Conservation (phyloP, 495 filamentous ascomycete species). For the Podospora comata region DNA sequence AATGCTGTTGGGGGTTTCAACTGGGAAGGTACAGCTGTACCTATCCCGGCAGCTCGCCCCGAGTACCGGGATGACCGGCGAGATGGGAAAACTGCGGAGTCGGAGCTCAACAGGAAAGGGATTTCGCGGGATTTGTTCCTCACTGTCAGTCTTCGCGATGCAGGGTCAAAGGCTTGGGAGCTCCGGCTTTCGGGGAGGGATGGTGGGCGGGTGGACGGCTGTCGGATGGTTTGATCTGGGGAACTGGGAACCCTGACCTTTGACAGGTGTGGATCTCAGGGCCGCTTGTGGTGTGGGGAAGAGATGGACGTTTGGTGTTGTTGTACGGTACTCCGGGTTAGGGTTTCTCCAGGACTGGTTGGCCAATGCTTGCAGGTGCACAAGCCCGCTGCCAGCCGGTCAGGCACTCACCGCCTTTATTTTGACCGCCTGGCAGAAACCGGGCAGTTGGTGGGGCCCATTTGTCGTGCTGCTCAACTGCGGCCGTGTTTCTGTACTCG, state of each 20-base stretch:
- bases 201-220: neutral
- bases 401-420: neutral
- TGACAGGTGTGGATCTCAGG: neutral
- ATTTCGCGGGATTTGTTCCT: neutral
- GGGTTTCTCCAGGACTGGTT: neutral
- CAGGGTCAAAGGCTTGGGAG: slow-evolving; percentile 1
- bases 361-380: neutral
- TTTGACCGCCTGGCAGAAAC: slow-evolving; percentile 23
- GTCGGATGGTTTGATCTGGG: too few relatives aligned
- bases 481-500: neutral
- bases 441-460: neutral
- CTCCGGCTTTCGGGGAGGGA: slow-evolving; percentile 1
- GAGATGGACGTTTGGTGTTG: neutral
- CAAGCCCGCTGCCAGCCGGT: neutral
- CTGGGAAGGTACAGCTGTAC: neutral
- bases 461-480: neutral
- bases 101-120: slow-evolving; percentile 2
- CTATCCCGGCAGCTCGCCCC: neutral
- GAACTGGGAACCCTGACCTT: neutral
- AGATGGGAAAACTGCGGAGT: slow-evolving; percentile 5
- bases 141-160: slow-evolving; percentile 1
- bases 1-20: neutral
- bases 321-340: neutral
- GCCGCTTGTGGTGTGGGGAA: neutral
- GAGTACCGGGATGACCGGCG: neutral